These are phyloP conservation scores for Camelina laxa DNA, from an alignment of 345 rosid species.

Conservation along the genomic window DNA sequence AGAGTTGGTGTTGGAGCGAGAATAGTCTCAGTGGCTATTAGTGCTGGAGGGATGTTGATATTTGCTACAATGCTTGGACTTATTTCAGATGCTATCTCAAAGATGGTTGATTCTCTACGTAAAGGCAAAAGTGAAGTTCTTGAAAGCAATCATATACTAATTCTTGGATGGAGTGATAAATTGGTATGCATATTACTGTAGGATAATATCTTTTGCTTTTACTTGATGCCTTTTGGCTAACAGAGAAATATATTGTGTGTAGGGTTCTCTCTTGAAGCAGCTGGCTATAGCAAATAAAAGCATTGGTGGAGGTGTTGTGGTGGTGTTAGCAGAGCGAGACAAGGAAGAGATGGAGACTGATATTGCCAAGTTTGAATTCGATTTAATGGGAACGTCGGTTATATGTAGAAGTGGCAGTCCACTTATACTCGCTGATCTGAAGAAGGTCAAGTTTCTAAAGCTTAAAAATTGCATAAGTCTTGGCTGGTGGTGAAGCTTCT, in stretches of 20 bases:
- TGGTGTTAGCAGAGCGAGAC: slow-evolving; percentile 89
- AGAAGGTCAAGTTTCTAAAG: slow-evolving; percentile 52
- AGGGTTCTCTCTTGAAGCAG: slow-evolving; percentile 96
- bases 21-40: slow-evolving; percentile 86
- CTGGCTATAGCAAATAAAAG: slow-evolving; percentile 95
- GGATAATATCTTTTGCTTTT: background rate
- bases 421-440: slow-evolving; percentile 85
- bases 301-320: slow-evolving; percentile 83
- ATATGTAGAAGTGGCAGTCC: slow-evolving; percentile 96
- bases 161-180: slow-evolving; percentile 98
- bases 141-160: slow-evolving; percentile 77
- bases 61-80: slow-evolving; percentile 98
- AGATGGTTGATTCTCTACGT: slow-evolving; percentile 88
- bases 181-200: slow-evolving; percentile 62
- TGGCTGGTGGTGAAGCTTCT: slow-evolving; percentile 9
- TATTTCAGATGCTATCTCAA: slow-evolving; percentile 88
- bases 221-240: background rate
- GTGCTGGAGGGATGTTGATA: slow-evolving; percentile 94
- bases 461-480: background rate
- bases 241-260: slow-evolving; percentile 16
- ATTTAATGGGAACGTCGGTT: slow-evolving; percentile 90
- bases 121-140: slow-evolving; percentile 97
- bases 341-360: slow-evolving; percentile 96
- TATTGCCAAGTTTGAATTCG: slow-evolving; percentile 83
- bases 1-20: slow-evolving; percentile 76